Percentiles rank a stretch among this genome's conserved stretches.
Conservation (phyloP, 2,329 filamentous ascomycete genomes). For the Catunica adiposa region DNA sequence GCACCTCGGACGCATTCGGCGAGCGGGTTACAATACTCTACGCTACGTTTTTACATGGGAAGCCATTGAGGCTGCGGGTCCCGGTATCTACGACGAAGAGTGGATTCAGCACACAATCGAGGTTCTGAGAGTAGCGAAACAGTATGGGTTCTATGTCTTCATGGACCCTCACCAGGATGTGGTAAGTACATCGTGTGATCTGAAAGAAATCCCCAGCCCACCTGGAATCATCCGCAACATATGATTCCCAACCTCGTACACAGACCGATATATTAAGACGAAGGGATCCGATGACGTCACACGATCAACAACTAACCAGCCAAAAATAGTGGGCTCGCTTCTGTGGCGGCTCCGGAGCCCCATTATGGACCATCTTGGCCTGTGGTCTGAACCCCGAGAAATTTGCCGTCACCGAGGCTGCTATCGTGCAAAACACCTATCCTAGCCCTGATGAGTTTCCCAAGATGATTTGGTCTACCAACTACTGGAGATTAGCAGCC, state of each 20-base stretch:
- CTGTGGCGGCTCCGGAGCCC: constrained; percentile 84
- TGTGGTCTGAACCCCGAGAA: constrained; percentile 75
- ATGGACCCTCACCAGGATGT: constrained; percentile 99
- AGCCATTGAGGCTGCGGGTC: constrained; percentile 84
- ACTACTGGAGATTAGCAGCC: constrained; percentile 74
- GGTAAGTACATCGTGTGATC: constrained; percentile 31
- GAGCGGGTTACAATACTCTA: constrained; percentile 91
- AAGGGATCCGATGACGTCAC: constrained; percentile 5
- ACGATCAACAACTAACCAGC: constrained; percentile 17
- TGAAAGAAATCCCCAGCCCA: neutral
- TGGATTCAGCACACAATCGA: constrained; percentile 87
- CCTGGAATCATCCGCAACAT: neutral
- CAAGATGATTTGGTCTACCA: constrained; percentile 99
- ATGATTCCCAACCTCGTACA: neutral
- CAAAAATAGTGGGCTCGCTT: constrained; percentile 67
- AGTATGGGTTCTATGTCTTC: constrained; percentile 88
- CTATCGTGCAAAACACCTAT: constrained; percentile 88
- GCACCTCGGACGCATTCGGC: constrained; percentile 72
- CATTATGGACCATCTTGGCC: constrained; percentile 95
- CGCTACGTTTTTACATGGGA: constrained; percentile 98
- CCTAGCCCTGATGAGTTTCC: constrained; percentile 71
- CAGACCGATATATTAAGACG: neutral
- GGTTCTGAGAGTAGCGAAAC: constrained; percentile 65
- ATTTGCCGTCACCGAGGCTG: constrained; percentile 76
- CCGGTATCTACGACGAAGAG: constrained; percentile 81